These are phyloP conservation scores for Andrographis paniculata DNA, from an alignment of 305 asterid genomes.

Conservation along the genomic window DNA sequence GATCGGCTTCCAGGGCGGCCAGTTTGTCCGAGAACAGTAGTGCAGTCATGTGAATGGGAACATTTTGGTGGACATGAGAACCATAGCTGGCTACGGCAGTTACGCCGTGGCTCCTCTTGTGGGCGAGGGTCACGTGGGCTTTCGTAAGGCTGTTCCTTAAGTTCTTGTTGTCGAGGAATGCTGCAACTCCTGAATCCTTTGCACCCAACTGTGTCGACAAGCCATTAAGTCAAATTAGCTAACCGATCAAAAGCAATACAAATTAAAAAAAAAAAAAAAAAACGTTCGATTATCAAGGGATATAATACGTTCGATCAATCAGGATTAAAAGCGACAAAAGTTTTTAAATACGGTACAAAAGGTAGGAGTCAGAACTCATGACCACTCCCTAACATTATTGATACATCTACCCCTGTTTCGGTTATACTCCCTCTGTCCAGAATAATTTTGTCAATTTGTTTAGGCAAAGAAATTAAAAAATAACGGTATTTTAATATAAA, in stretches of 20 bases:
- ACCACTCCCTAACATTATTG: no score
- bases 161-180: slow-evolving; percentile 43
- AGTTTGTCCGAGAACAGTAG: slow-evolving; percentile 55
- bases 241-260: not conserved
- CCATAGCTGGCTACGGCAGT: slow-evolving; percentile 75
- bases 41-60: slow-evolving; percentile 50
- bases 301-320: no score
- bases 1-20: slow-evolving; percentile 75
- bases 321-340: no score
- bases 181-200: slow-evolving; percentile 46
- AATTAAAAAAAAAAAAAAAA: no score
- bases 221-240: slow-evolving; percentile 7
- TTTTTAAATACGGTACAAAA: no score
- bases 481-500: no score
- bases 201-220: slow-evolving; percentile 38
- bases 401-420: not conserved
- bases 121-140: slow-evolving; percentile 92
- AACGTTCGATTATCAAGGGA: no score
- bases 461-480: no score
- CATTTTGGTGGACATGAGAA: slow-evolving; percentile 45
- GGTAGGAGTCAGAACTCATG: no score
- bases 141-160: slow-evolving; percentile 45
- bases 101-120: slow-evolving; percentile 84
- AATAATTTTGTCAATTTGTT: no score
- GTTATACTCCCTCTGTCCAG: no score